Conservation (phyloP, 2,329 filamentous ascomycete species). For the Myriangium duriaei region DNA sequence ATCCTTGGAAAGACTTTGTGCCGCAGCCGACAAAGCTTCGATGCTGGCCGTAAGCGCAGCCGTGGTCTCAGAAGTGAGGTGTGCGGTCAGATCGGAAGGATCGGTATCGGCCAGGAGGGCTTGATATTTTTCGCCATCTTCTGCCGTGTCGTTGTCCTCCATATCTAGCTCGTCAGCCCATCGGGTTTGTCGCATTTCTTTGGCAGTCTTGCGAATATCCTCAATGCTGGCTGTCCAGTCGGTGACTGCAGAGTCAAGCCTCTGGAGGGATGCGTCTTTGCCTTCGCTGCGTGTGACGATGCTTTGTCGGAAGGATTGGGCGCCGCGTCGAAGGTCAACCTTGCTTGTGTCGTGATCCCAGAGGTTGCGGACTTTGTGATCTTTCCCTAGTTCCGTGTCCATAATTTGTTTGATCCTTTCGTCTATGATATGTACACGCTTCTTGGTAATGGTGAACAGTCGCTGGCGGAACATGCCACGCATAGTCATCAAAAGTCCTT, state of each 20-base stretch:
- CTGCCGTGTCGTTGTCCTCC: conserved; percentile 37
- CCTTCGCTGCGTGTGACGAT: conserved; percentile 61
- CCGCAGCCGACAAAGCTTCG: conserved; percentile 20
- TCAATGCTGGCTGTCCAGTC: conserved; percentile 65
- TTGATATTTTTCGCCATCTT: conserved; percentile 42
- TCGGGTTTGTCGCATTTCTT: conserved; percentile 51
- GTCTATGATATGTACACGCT: neutral
- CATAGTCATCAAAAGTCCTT: conserved; percentile 9
- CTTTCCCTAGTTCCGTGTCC: too few species aligned
- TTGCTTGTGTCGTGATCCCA: conserved; percentile 18
- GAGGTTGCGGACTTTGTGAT: conserved; percentile 8
- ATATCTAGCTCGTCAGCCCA: conserved; percentile 64
- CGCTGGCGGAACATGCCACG: conserved; percentile 9
- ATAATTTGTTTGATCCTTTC: neutral
- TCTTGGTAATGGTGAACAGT: conserved; percentile 1
- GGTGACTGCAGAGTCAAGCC: conserved; percentile 51
- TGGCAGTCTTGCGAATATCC: conserved; percentile 50
- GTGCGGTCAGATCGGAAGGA: conserved; percentile 45
- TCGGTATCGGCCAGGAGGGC: conserved; percentile 60
- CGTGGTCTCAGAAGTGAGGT: conserved; percentile 28
- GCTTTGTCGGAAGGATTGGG: conserved; percentile 50
- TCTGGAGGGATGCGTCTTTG: conserved; percentile 52
- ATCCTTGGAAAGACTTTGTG: conserved; percentile 18
- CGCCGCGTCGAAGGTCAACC: conserved; percentile 18
- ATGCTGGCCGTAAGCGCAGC: conserved; percentile 24